Evolutionary conservation across 2,329 filamentous ascomycete species (phyloP).

Genomic region (Arachnopeziza araneosa): DNA sequence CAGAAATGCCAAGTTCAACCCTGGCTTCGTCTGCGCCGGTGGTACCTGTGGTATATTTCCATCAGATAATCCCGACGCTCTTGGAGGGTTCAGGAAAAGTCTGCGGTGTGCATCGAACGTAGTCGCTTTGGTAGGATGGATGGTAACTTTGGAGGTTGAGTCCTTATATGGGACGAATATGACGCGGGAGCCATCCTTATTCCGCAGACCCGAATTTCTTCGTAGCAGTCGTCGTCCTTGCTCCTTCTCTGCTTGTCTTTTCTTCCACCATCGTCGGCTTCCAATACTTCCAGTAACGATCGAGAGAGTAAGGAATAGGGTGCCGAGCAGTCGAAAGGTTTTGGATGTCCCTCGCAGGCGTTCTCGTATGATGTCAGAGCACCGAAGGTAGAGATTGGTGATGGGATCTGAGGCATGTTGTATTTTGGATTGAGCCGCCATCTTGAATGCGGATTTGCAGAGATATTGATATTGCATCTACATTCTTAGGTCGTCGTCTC

Average conservation of each 20-base stretch:
- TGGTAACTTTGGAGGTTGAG: slow-evolving; percentile 83
- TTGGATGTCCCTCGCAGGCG: slow-evolving; percentile 61
- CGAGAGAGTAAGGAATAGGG: slow-evolving; percentile 67
- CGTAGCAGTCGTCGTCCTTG: slow-evolving; percentile 77
- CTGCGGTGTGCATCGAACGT: slow-evolving; percentile 96
- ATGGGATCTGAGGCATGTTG: slow-evolving; percentile 63
- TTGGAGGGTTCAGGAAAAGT: slow-evolving; percentile 85
- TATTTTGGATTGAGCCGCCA: slow-evolving; percentile 87
- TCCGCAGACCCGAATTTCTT: slow-evolving; percentile 85
- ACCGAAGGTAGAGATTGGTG: slow-evolving; percentile 56
- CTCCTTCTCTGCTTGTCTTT: slow-evolving; percentile 69
- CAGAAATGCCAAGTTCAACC: slow-evolving; percentile 89
- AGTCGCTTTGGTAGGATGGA: slow-evolving; percentile 81
- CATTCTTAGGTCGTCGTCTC: neutral
- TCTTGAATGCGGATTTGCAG: slow-evolving; percentile 33
- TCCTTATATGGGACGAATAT: slow-evolving; percentile 94
- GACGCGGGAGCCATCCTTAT: slow-evolving; percentile 90
- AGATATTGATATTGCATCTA: neutral
- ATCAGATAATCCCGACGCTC: slow-evolving; percentile 71
- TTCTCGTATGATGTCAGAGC: slow-evolving; percentile 46
- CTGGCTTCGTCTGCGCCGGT: slow-evolving; percentile 84
- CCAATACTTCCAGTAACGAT: slow-evolving; percentile 78
- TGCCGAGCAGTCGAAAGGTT: slow-evolving; percentile 67
- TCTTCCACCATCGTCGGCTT: slow-evolving; percentile 70
- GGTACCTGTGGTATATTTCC: slow-evolving; percentile 63